Evolutionary conservation across 768 basidiomycete genomes (phyloP), one percentile per base, ranked within the genome.

Genomic region (Collybia mongolica): DNA sequence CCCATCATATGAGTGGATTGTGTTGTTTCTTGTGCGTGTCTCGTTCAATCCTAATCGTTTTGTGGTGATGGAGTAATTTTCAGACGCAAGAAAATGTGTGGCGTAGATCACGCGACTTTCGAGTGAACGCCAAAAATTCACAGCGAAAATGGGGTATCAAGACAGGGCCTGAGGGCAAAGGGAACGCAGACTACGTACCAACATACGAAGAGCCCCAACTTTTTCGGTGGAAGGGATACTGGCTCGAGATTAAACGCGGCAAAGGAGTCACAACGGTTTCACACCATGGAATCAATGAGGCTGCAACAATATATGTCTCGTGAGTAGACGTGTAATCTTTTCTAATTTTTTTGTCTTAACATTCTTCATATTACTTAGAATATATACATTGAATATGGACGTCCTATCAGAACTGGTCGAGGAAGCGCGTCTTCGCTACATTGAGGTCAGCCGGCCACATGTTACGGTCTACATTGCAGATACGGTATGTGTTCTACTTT

Each of bases 1-100:
- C 52, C 75, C 73, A 0, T 65, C 74, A 1, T 79, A 76, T 51
- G 77, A 79, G 44, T 80, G 77, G 77, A 65, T 80, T 5, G 56
- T 75, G 1, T 60, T 70, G 7, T 74, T 75, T 47, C 56, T 80
- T 44, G 76, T 77, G 40, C 46, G 67, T 56, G 20, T 9, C 18
- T 23, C 7, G 18, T 29, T 24, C 22, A 23, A 43, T 14, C 9
- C 22, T 23, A 5, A 4, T 43, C 11, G 5, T 3, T 32, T 32
- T 12, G 14, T 32, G 32, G 32, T 32, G 32, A 32, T 32, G 11
- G 32, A 14, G 11, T 14, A 6, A 44, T 42, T 51, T 48, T 7
- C 24, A 75, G 75, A 76, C 71, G 0, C 67, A 75, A 51, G 65
- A 75, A 47, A 67, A 74, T 28, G 70, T 77, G 7, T 77, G 75